Base-by-base conservation (phyloP, 2,329 filamentous ascomycete genomes). In the Colletotrichum tropicicola region DNA sequence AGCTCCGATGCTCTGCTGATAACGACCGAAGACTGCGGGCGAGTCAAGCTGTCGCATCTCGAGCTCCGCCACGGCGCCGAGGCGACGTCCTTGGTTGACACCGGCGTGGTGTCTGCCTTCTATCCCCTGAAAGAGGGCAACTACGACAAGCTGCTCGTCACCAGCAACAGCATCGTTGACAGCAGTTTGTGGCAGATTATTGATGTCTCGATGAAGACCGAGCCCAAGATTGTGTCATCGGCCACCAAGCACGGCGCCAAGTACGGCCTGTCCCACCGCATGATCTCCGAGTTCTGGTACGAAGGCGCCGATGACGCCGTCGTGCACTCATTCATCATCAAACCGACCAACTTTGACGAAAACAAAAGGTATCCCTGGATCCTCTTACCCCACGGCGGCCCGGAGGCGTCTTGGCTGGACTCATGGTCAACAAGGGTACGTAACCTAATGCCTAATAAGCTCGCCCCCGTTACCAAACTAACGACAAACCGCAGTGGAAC, bases 381-480 rank as follows among this genome's bases (percentile, higher is more conserved):
- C 0, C 44, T 82, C 4, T 67, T 77, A 15, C 72, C 79, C 10
- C 79, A 81, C 30, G 79, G 75, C 9, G 77, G 76, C 0, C 79
- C 86, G 0, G 80, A 81, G 57, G 72, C 74, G 3, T 77, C 83
- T 2, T 87, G 82, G 82, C 78, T 77, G n/a, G 84, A 89, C 66
- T 75, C 78, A 51, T 88, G 85, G 85, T 81, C 79, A 52, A 83
- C 78, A 6, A 70, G 70, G 67, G 76, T 80, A 69, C 55, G 77
- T 72, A 51, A 57, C 39, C 39, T 21, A 13, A 21, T 21, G 19
- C 10, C n/a, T n/a, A 44, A 41, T 4, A 12, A 10, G 9, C 49
- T 15, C 15, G 15, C 3, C 10, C 7, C 9, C 2, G 17, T 12
- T 37, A 39, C 27, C 35, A 53, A 48, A 53, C 45, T 53, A 43